Percentiles rank a stretch among this genome's conserved stretches.
phyloP scores from a whole-genome alignment of 306 rosid species.

The Gillenia trifoliata region DNA sequence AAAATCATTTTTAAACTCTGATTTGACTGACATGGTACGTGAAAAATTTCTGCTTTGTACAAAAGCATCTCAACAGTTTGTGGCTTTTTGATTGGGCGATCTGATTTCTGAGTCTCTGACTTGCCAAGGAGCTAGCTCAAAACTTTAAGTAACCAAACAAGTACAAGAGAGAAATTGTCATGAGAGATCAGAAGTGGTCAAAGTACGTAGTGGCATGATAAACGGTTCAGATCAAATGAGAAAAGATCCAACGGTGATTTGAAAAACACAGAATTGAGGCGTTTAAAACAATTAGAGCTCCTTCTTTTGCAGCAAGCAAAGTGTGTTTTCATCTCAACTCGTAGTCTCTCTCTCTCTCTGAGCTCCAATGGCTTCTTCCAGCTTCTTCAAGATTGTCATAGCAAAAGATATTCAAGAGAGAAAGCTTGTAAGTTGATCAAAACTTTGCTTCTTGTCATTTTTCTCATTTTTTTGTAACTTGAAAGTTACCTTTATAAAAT shows the following conservation, averaged over 20 bases:
- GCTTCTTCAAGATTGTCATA: background rate
- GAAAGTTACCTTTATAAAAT: too few species aligned
- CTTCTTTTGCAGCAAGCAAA: too few species aligned
- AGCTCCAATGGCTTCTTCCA: background rate
- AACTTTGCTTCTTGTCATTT: background rate
- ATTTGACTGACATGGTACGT: background rate
- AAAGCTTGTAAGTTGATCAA: background rate
- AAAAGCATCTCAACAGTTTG: background rate
- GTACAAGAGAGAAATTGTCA: background rate
- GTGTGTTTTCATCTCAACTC: background rate
- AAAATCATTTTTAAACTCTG: too few species aligned
- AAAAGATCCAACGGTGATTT: background rate
- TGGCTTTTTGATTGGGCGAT: too few species aligned
- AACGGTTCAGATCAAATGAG: background rate
- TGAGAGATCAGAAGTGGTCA: background rate
- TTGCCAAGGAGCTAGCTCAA: background rate
- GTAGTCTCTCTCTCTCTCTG: background rate
- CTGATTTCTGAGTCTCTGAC: background rate
- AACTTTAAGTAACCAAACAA: background rate
- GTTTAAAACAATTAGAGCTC: too few species aligned
- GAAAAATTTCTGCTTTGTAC: background rate
- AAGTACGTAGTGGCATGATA: background rate
- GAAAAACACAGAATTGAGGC: background rate
- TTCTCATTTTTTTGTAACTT: too few species aligned
- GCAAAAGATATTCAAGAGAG: background rate